phyloP scores from a whole-genome alignment of 2,329 filamentous ascomycete species.

The Alternaria angustiovoidea region DNA sequence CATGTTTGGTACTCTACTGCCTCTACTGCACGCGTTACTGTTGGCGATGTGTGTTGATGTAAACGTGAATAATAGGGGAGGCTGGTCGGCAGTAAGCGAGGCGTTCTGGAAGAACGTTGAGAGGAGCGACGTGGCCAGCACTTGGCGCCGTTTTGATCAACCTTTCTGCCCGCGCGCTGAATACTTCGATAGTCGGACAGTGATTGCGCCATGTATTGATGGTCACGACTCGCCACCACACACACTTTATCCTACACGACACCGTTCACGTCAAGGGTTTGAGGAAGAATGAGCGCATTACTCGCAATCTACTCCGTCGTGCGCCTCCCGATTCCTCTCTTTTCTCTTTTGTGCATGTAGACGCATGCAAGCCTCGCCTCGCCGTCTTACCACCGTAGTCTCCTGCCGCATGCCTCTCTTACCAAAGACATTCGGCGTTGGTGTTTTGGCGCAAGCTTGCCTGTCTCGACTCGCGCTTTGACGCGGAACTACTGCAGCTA shows the following conservation, averaged over 20 bases:
- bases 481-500: slow-evolving; percentile 22
- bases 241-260: slow-evolving; percentile 6
- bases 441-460: slow-evolving; percentile 6
- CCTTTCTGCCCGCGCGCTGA: not conserved
- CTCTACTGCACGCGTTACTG: slow-evolving; percentile 15
- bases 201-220: slow-evolving; percentile 17
- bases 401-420: not conserved
- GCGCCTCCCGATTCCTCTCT: not conserved
- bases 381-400: slow-evolving; percentile 4
- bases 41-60: slow-evolving; percentile 5
- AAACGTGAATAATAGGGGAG: slow-evolving; percentile 5
- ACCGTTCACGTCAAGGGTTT: not conserved
- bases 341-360: slow-evolving; percentile 3
- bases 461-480: slow-evolving; percentile 10
- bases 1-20: slow-evolving; percentile 20
- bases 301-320: not conserved
- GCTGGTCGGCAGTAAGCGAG: not conserved
- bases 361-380: not conserved
- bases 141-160: not conserved
- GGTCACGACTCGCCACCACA: slow-evolving; percentile 12
- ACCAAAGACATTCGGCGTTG: slow-evolving; percentile 1
- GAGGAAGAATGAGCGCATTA: slow-evolving; percentile 9
- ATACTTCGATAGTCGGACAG: slow-evolving; percentile 3
- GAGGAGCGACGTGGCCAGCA: slow-evolving; percentile 5
- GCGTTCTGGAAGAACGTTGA: not conserved